These are phyloP conservation scores for Pythium monospermum DNA, from an alignment of 352 stramenopile species.

Conservation along the genomic window DNA sequence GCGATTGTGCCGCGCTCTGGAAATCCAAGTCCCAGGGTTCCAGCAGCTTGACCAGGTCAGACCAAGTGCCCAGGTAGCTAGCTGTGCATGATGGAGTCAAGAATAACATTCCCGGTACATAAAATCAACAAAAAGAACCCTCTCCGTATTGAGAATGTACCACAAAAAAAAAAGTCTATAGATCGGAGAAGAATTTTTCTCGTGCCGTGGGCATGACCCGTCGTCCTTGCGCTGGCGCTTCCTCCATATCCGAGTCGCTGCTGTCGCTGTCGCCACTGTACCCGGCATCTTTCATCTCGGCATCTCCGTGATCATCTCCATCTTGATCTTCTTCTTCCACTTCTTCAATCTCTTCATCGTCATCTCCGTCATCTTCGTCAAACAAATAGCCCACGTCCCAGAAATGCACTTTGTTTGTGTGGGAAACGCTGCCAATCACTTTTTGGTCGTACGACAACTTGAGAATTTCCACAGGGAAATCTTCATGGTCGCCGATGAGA, in stretches of 20 bases:
- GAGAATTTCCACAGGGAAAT: conserved; percentile 93
- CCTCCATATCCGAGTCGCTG: conserved; percentile 54
- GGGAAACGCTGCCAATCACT: conserved; percentile 90
- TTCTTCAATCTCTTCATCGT: conserved; percentile 40
- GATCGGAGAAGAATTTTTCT: conserved; percentile 82
- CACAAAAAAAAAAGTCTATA: conserved; percentile 31
- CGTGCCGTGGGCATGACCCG: conserved; percentile 58
- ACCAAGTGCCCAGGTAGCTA: too few relatives aligned
- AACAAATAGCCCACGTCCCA: conserved; percentile 94
- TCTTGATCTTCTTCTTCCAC: conserved; percentile 13
- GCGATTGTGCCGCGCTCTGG: conserved; percentile 17
- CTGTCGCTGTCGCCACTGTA: conserved; percentile 75
- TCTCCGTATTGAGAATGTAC: background rate
- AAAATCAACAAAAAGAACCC: background rate
- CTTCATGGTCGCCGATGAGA: conserved; percentile 94
- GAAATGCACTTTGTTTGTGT: conserved; percentile 94
- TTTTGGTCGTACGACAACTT: conserved; percentile 85
- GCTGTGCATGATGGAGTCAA: too few relatives aligned
- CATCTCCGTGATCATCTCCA: conserved; percentile 15
- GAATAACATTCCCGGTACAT: too few relatives aligned
- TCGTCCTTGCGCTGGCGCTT: conserved; percentile 28
- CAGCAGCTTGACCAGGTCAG: too few relatives aligned
- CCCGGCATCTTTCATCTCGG: conserved; percentile 86
- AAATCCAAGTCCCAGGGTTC: conserved; percentile 4
- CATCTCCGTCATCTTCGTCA: conserved; percentile 79